Evolutionary conservation across 495 filamentous ascomycete genomes (phyloP), one percentile per base, ranked within the genome.

Genomic region (Penicillium fimorum): DNA sequence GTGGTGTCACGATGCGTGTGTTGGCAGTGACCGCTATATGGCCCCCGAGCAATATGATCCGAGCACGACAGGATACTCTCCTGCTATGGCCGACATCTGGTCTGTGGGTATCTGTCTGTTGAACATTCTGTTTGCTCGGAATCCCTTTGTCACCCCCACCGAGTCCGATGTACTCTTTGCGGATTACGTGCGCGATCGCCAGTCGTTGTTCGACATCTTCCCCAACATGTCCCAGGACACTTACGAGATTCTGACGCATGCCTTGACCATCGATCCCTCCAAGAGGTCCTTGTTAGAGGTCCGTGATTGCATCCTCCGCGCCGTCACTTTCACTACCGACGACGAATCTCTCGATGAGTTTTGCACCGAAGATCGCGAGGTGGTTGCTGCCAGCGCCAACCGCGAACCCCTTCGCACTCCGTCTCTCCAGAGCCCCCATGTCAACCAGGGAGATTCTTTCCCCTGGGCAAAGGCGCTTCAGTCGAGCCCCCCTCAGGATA

Each of bases 11-110:
- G 94, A 98, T 73, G 86, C 85, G 35, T 91, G 87, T 57, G 94
- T 98, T 46, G 94, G 94, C 50, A 97, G 93, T 71, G 95, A 98
- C 64, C 90, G 94, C 32, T 98, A 98, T 75, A 98, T 98, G 94
- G 91, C 94, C 47, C 94, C 94, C 17, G 94, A 97, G 71, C 94
- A 98, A 65, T 97, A 92, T 61, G 93, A 97, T 61, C 89, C 92
- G 22, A 77, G 84, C 62, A 85, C 85, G 55, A 81, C 78, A 47
- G 94, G 94, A 60, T 97, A 97, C 76, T 93, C 91, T 42, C 92
- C 94, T 30, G 91, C 90, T 49, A 83, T 95, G 73, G 94, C 95
- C 18, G 94, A 98, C 70, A 85, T 96, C 60, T 98, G 94, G 94
- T 91, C 92, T 46, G 86, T 98, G 64, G 94, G 94, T 46, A 89